Evolutionary conservation across 1,284 basidiomycete genomes (phyloP), one percentile per base, ranked within the genome.

Genomic region (Apiotrichum domesticum): DNA sequence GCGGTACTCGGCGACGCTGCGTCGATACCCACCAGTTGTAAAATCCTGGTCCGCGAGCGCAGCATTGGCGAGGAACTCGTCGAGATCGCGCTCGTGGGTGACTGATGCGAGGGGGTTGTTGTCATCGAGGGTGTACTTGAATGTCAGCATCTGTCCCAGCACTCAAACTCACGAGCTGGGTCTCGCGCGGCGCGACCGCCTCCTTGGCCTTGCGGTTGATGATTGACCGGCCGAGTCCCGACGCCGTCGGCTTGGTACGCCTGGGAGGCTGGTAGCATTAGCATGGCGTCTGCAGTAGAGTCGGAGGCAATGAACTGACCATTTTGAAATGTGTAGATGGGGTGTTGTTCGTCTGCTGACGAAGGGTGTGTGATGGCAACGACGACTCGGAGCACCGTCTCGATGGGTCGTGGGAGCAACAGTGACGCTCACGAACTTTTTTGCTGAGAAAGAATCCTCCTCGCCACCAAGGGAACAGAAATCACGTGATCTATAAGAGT

Each of bases 51-150:
- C 95, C 21, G 96, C 96, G 51, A 99, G 80, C 63, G 91, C 88
- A 3, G 96, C 96, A 15, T 92, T 97, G 72, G 86, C 95, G 59
- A 99, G 78, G 74, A 99, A 98, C 75, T 95, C 93, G 66, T 98
- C 95, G 34, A 99, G 80, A 78, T 97, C 93, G 58, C 86, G 82
- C 78, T 99, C 93, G 76, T 98, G 95, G 0, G 96, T 99, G 42
- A 99, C 86, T 1, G 94, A 97, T 66, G 87, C 85, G 35, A 98
- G 82, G 43, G 85, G 86, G 57, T 84, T 83, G 9, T 82, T 87
- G 54, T 87, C 65, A 68, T 95, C 90, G 14, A 87, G 86, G 40
- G 84, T 84, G 74, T 89, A 93, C 89, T 94, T 56, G 58, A 14
- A 8, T 45, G 21, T 32, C 47, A 59, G 53, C 49, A 45, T n/a